Percentiles rank a stretch among this genome's conserved stretches.
phyloP scores from a whole-genome alignment of 2,329 filamentous ascomycete species.

The Parastagonospora nodorum region DNA sequence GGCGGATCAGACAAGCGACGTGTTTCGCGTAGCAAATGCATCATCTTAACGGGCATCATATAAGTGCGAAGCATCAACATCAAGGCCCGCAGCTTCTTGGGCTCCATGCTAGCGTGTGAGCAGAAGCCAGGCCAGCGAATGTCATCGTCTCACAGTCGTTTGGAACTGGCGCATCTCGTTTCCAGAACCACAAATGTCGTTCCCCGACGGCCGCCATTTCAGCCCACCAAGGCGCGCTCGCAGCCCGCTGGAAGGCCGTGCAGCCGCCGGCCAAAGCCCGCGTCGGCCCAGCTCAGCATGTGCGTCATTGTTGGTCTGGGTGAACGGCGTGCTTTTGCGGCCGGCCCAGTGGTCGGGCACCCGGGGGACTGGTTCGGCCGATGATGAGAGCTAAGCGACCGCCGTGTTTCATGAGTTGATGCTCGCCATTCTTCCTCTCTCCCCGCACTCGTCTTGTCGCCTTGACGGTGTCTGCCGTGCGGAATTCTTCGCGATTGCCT shows the following conservation, averaged over 20 bases:
- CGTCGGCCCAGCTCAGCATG: too few species aligned
- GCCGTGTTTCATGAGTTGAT: slow-evolving; percentile 1
- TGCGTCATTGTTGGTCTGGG: too few species aligned
- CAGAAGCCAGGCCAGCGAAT: slow-evolving; percentile 2
- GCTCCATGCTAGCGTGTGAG: neutral
- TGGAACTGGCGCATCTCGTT: neutral
- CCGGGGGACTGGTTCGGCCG: slow-evolving; percentile 29
- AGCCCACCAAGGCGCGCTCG: too few species aligned
- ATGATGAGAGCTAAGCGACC: neutral
- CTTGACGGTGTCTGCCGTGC: neutral
- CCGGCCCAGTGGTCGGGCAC: slow-evolving; percentile 21
- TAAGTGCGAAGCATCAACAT: neutral
- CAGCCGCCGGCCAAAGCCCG: too few species aligned
- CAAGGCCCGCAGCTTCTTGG: neutral
- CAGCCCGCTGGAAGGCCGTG: too few species aligned
- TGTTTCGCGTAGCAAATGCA: slow-evolving; percentile 8
- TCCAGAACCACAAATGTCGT: neutral
- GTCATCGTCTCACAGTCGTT: slow-evolving; percentile 1
- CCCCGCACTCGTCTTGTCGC: slow-evolving; percentile 23
- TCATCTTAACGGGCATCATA: slow-evolving; percentile 2
- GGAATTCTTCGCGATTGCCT: neutral
- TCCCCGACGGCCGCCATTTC: neutral
- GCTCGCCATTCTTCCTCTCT: slow-evolving; percentile 20
- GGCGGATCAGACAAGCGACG: slow-evolving; percentile 5
- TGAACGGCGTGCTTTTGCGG: slow-evolving; percentile 1